Base-by-base conservation (phyloP, 495 filamentous ascomycete species). In the Trichoderma parareesei region DNA sequence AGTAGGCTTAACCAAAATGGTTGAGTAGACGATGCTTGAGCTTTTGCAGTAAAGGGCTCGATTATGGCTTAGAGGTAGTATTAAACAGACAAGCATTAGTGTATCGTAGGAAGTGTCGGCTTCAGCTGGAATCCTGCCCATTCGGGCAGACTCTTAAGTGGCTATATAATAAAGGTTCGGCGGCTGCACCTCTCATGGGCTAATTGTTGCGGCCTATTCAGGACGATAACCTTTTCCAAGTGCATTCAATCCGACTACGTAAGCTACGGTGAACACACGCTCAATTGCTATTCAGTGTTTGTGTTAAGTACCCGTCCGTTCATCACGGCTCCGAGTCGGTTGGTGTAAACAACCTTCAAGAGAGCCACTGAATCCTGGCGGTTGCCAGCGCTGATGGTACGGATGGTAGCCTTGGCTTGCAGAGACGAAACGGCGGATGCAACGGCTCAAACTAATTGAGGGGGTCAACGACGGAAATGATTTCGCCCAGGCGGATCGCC, bases 381-480 rank as follows among this genome's bases (percentile, higher is more conserved):
- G 65, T 73, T 82, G 4, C 83, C 84, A 13, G 82, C 79, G 68
- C 79, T 81, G 13, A 85, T 72, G 38, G 79, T 82, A 38, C 79
- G 74, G 40, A 81, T 77, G 27, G 77, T 82, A 68, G 77, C 84
- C 27, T 48, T 82, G 71, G 48, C 74, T 71, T 66, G 69, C 69
- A 67, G 84, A 69, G 18, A 35, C 14, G 9, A 42, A 84, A 64
- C 2, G 64, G 66, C 0, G 82, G 82, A 69, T 77, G 73, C 6
- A 69, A 69, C 67, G 6, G 46, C 67, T 75, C 72, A 33, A 69
- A 67, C n/a, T 77, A 79, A 2, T 79, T 81, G 13, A 86, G 68
- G 72, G 81, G 82, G 0, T 84, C 84, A 55, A 86, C 80, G 27
- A 86, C 70, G 59, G 72, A 78, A 64, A 87, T 84, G n/a, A 82